Evolutionary conservation across 805 yeast genomes (phyloP).

Genomic region (Ogataea degrootiae): DNA sequence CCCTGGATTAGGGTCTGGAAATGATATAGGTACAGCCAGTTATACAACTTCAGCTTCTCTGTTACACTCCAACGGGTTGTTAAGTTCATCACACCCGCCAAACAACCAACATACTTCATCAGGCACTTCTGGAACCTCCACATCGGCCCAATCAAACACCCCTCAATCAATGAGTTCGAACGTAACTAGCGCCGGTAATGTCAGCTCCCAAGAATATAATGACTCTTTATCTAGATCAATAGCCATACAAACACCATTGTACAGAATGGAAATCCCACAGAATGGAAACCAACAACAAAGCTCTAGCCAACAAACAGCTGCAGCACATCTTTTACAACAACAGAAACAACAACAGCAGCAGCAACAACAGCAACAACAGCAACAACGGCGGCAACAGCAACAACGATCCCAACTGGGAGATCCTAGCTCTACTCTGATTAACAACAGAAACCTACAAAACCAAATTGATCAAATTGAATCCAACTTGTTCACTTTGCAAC

Average conservation of each 20-base stretch:
- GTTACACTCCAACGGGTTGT: constrained; percentile 4
- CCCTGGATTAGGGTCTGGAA: constrained; percentile 4
- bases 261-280: constrained; percentile 15
- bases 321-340: background rate
- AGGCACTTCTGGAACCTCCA: no score
- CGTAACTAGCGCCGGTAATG: background rate
- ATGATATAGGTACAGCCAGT: constrained; percentile 8
- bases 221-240: constrained; percentile 18
- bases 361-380: constrained; percentile 4
- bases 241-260: constrained; percentile 21
- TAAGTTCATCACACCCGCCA: no score
- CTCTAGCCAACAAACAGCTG: background rate
- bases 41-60: constrained; percentile 7
- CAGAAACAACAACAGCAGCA: background rate
- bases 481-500: constrained; percentile 12
- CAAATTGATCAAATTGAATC: constrained; percentile 15
- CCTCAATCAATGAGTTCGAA: no score
- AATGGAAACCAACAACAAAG: constrained; percentile 2
- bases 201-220: constrained; percentile 14
- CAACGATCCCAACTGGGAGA: background rate
- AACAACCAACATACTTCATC: no score
- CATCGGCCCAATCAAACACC: no score
- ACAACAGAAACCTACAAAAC: constrained; percentile 1
- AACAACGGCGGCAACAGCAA: constrained; percentile 2
- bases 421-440: background rate